Percentiles rank a stretch among this genome's conserved stretches.
These are phyloP conservation scores for Auricularia sp. DNA, from an alignment of 768 basidiomycete genomes.

Conservation along the genomic window DNA sequence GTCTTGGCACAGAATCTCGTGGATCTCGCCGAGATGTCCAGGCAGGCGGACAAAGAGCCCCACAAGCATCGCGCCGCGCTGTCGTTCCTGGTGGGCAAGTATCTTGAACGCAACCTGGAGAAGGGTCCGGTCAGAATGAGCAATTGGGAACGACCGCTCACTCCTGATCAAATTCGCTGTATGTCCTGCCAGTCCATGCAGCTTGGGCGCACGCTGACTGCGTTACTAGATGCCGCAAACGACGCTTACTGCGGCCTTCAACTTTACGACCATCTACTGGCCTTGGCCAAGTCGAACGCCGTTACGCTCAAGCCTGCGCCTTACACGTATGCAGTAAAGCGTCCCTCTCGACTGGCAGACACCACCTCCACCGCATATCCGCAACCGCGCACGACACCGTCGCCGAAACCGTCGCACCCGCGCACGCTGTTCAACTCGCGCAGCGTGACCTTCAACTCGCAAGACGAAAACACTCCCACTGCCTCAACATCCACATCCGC, in stretches of 20 bases:
- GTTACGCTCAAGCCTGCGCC: constrained; percentile 12
- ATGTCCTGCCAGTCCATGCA: not conserved
- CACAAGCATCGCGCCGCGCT: constrained; percentile 23
- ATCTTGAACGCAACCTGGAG: constrained; percentile 27
- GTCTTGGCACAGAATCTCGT: constrained; percentile 33
- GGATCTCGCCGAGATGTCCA: constrained; percentile 37
- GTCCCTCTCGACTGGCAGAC: constrained; percentile 6
- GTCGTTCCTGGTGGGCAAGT: constrained; percentile 33
- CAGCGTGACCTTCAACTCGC: not conserved
- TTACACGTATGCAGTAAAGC: constrained; percentile 22
- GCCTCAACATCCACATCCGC: not conserved
- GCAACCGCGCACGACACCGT: not conserved
- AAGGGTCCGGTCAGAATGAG: constrained; percentile 39
- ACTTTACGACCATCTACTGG: constrained; percentile 31
- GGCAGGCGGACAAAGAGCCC: constrained; percentile 24
- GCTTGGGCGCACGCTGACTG: not conserved
- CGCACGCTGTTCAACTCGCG: not conserved
- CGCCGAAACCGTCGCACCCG: not conserved
- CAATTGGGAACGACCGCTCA: constrained; percentile 36
- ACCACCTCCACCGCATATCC: not conserved
- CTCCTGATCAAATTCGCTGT: constrained; percentile 32
- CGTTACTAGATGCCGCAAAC: constrained; percentile 37
- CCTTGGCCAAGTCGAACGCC: constrained; percentile 19
- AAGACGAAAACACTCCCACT: not conserved
- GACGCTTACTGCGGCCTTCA: constrained; percentile 39